These are phyloP conservation scores for Gossypium laxum DNA, from an alignment of 441 rosid genomes.

Conservation along the genomic window DNA sequence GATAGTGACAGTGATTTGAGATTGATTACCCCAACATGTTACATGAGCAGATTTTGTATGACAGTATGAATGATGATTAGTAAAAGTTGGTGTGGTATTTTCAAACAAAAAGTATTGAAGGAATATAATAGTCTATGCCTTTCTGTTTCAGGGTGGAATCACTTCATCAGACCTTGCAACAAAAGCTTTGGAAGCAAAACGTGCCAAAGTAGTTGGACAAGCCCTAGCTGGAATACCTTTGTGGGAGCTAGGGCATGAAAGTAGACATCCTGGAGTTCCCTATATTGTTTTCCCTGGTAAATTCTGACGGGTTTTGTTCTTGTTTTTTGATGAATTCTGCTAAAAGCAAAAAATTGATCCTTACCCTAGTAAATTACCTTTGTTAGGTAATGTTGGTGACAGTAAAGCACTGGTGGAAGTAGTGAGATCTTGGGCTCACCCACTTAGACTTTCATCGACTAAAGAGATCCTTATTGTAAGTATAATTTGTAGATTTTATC, in stretches of 20 bases:
- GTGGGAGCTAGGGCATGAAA: conserved; percentile 93
- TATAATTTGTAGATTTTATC: not conserved
- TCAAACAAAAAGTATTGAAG: not conserved
- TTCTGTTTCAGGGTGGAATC: conserved; percentile 67
- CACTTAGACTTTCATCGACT: conserved; percentile 49
- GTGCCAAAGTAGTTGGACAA: conserved; percentile 82
- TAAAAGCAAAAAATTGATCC: not conserved
- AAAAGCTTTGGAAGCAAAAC: conserved; percentile 77
- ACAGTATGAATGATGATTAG: no score
- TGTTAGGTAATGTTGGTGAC: conserved; percentile 80
- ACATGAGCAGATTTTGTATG: no score
- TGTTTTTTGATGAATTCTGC: not conserved
- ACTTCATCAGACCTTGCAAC: conserved; percentile 96
- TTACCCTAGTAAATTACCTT: conserved; percentile 9
- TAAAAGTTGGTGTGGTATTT: no score
- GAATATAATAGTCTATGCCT: conserved; percentile 2
- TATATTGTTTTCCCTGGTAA: conserved; percentile 95
- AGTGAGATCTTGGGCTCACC: conserved; percentile 80
- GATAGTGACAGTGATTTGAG: no score
- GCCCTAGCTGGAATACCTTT: conserved; percentile 93
- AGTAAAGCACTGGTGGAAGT: conserved; percentile 68
- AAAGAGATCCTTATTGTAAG: conserved; percentile 70
- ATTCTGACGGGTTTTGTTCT: not conserved
- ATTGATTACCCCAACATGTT: no score
- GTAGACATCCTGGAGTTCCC: conserved; percentile 92